Base-by-base conservation (phyloP, 106 monocot species). In the Acorus calamus region DNA sequence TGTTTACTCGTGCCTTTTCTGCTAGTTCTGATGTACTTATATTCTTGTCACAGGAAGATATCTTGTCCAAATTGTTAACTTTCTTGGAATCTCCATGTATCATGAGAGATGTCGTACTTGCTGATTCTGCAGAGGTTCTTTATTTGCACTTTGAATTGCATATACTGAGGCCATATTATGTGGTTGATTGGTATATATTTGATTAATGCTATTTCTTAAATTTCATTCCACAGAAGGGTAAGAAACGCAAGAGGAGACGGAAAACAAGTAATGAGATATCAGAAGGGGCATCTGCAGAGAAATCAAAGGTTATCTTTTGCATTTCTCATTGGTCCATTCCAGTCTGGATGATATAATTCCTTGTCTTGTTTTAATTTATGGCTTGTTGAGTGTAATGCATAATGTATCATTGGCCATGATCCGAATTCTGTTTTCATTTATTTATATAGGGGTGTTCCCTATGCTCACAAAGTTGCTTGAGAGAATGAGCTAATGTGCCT, bases 81-180 rank as follows among this genome's bases (percentile, higher is more conserved):
- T 91, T 96, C 71, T 65, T 96, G 63, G 84, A 80, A 56, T 84
- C 84, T 68, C 96, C 96, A 45, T 74, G 73, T 74, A 66, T 74
- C 56, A 96, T 85, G 4, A 82, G 91, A 67, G 96, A 96, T 79
- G 70, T 91, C 66, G 3, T 91, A 57, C 82, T 96, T 63, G 62
- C 90, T 70, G 90, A 90, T 10, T 66, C 72, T 28, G 76, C 74
- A 42, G 66, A 66, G 72, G 73, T 81, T 47, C 61, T 66, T 4
- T 66, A 14, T 28, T 28, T 28, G 28, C 28, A 28, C 28, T 28
- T 28, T 28, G 28, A 28, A 2, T 59, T 48, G 28, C 28, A 28
- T 28, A 28, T 28, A 28, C 28, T 28, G 28, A 28, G 28, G 28
- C 28, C 28, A 2, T 59, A 43, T 54, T 48, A 2, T 61, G 6